These are phyloP conservation scores for Letharia lupina DNA, from an alignment of 495 filamentous ascomycete genomes.

Conservation along the genomic window DNA sequence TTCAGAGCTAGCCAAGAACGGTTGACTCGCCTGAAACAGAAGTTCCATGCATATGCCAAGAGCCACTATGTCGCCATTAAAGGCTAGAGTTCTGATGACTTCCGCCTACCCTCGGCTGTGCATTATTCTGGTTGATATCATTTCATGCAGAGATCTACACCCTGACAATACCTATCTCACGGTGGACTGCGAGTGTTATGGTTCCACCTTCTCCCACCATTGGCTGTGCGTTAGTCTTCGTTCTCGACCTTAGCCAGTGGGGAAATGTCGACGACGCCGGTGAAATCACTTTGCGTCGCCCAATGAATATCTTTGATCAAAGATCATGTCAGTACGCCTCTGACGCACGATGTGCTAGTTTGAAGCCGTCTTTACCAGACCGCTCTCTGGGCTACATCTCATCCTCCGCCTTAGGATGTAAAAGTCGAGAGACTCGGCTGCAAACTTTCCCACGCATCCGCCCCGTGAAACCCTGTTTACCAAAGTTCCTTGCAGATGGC, in stretches of 20 bases:
- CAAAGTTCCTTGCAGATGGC: slow-evolving; percentile 1
- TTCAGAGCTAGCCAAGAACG: not conserved
- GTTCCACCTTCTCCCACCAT: not conserved
- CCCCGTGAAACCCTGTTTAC: too few species aligned
- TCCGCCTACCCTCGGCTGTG: too few species aligned
- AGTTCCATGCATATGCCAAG: not conserved
- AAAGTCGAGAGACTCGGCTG: too few species aligned
- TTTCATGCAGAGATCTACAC: not conserved
- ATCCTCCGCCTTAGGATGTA: too few species aligned
- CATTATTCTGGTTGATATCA: not conserved
- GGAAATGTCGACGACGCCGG: not conserved
- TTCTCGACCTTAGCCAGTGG: not conserved
- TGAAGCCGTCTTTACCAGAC: not conserved
- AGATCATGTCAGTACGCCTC: too few species aligned
- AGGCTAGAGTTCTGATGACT: not conserved
- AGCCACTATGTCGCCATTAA: not conserved
- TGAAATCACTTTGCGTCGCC: too few species aligned
- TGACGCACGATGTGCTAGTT: not conserved
- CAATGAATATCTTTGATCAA: too few species aligned
- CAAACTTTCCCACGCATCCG: too few species aligned
- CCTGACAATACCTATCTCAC: not conserved
- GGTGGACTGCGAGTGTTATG: not conserved
- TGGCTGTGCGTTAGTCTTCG: not conserved
- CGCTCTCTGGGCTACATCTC: not conserved
- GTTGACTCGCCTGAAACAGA: not conserved